Evolutionary conservation across 805 yeast species (phyloP).

Genomic region (Suhomyces prunicola): DNA sequence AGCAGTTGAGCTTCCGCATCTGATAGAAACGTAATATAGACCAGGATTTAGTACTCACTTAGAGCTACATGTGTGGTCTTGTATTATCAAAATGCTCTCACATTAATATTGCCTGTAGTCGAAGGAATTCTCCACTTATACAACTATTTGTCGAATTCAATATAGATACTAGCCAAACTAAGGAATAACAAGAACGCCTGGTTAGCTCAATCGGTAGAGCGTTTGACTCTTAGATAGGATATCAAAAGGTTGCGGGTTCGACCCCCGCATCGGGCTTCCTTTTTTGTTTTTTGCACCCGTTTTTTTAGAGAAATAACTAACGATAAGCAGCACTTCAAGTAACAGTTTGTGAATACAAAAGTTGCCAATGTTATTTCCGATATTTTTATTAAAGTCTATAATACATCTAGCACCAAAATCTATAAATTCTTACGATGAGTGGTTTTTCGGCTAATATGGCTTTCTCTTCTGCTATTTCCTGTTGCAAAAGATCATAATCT

Average conservation of each 20-base stretch:
- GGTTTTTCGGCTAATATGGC: constrained; percentile 24
- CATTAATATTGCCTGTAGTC: neutral
- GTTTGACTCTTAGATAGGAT: constrained; percentile 10
- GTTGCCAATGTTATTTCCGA: neutral
- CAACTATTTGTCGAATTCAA: neutral
- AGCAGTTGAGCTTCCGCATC: neutral
- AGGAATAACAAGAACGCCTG: neutral
- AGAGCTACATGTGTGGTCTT: neutral
- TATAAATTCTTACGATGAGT: constrained; percentile 23
- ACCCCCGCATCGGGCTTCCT: constrained; percentile 18
- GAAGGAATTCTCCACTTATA: neutral
- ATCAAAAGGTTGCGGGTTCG: constrained; percentile 19
- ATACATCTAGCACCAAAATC: constrained; percentile 25
- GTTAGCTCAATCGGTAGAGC: constrained; percentile 12
- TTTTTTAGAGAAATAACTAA: neutral
- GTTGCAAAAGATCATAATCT: constrained; percentile 32
- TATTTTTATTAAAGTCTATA: neutral
- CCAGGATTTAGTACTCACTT: no score
- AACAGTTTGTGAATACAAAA: neutral
- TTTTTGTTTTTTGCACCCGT: neutral
- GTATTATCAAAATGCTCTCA: neutral
- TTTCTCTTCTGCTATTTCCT: constrained; percentile 34
- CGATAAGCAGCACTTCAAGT: neutral
- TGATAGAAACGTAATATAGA: neutral
- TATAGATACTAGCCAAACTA: neutral